phyloP scores from a whole-genome alignment of 805 yeast species.

The Nakazawaea laoshanensis region DNA sequence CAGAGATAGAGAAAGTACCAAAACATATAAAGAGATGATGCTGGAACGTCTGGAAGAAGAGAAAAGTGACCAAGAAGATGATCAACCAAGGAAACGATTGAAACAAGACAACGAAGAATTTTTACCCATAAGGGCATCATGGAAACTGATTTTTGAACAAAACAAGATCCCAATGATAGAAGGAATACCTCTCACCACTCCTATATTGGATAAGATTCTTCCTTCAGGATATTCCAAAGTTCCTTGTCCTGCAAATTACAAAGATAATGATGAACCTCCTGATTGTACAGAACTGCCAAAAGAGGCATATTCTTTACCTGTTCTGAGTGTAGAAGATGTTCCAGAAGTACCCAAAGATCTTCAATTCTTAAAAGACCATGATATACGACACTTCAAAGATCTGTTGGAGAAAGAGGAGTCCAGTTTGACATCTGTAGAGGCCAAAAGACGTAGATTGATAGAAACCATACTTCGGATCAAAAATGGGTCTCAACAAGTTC shows the following conservation, averaged over 20 bases:
- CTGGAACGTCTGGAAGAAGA: constrained; percentile 30
- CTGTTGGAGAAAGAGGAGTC: constrained; percentile 31
- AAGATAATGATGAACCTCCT: constrained; percentile 27
- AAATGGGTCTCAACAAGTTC: constrained; percentile 61
- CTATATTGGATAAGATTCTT: constrained; percentile 35
- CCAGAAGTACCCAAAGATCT: constrained; percentile 57
- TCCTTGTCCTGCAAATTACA: constrained; percentile 35
- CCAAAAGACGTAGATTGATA: constrained; percentile 52
- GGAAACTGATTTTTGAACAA: constrained; percentile 19
- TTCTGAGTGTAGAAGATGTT: constrained; percentile 28
- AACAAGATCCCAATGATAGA: constrained; percentile 16
- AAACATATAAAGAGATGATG: constrained; percentile 33
- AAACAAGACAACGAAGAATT: constrained; percentile 20
- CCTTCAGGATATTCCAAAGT: constrained; percentile 42
- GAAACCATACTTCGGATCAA: constrained; percentile 60
- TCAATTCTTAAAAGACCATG: constrained; percentile 63
- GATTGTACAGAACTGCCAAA: constrained; percentile 21
- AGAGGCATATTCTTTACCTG: constrained; percentile 45
- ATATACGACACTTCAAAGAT: constrained; percentile 56
- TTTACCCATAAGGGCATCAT: constrained; percentile 14
- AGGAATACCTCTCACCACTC: constrained; percentile 34
- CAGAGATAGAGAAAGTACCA: constrained; percentile 10
- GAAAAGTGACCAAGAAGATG: constrained; percentile 21
- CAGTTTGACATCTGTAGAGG: constrained; percentile 39
- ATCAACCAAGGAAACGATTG: constrained; percentile 2